Evolutionary conservation across 2,329 filamentous ascomycete genomes (phyloP), one percentile per base, ranked within the genome.

Genomic region (Alternaria consortialis): DNA sequence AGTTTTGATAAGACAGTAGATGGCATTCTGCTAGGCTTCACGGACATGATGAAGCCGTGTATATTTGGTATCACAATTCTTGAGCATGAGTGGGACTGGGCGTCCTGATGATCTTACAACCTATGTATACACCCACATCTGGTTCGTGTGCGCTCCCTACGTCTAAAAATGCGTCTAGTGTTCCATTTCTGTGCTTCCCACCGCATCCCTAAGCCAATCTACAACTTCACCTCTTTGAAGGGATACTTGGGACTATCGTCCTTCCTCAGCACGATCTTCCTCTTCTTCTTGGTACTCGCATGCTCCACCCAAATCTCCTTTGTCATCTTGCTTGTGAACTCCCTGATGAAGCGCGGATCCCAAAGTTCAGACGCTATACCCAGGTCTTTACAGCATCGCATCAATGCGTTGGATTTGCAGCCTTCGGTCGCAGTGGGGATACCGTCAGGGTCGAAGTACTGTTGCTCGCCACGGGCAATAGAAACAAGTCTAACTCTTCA

Each of bases 321-420:
- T 57, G 89, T 90, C 74, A 91, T 82, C 70, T 89, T 82, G 71
- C 88, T 88, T 84, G 91, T 91, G 82, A 93, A 99, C 70, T 86
- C 87, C 71, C 91, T 88, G 67, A 98, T 93, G 82, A 91, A 99
- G 56, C 91, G 84, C 36, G 95, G 95, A 81, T 99, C 95, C 95
- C 95, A 99, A 20, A 99, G 86, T 81, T 99, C 95, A 66, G 91
- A 94, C 1, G 93, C 95, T 67, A 99, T 91, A 36, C 95, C 95
- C 32, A 99, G 83, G 79, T 99, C 95, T 83, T 99, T 99, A 84
- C 95, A 98, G 86, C 94, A 98, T 60, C 95, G 91, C 89, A 98
- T 96, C 68, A 99, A 85, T 12, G 95, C 95, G 77, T 99, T 99
- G 65, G 93, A 97, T 81, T 97, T 97, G 85, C 93, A 97, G 54